These are phyloP conservation scores for Pseudodiploospora longispora DNA, from an alignment of 2,329 filamentous ascomycete genomes.

Conservation along the genomic window DNA sequence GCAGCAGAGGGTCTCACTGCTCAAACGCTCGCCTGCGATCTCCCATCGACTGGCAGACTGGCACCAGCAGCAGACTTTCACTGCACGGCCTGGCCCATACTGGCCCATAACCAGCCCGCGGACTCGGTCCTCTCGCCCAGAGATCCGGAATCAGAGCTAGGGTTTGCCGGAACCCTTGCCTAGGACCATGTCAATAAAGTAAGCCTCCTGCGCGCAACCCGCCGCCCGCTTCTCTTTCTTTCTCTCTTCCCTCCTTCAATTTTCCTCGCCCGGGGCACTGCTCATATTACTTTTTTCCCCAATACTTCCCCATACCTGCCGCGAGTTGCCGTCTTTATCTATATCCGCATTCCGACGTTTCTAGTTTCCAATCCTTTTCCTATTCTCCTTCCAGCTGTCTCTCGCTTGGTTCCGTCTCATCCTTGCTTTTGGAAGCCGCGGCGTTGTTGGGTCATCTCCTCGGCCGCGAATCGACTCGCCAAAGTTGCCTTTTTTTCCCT, in stretches of 20 bases:
- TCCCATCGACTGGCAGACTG: background rate
- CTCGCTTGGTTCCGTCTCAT: slow-evolving; percentile 1
- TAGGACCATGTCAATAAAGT: slow-evolving; percentile 48
- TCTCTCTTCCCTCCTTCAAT: slow-evolving; percentile 8
- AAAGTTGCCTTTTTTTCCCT: background rate
- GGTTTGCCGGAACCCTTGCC: slow-evolving; percentile 26
- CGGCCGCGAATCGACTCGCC: too few species aligned
- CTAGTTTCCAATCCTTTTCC: slow-evolving; percentile 10
- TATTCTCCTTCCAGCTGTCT: slow-evolving; percentile 4
- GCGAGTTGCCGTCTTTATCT: slow-evolving; percentile 1
- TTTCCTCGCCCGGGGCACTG: background rate
- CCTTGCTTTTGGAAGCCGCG: slow-evolving; percentile 1
- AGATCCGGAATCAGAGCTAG: slow-evolving; percentile 19
- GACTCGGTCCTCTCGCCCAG: slow-evolving; percentile 7
- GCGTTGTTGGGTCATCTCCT: background rate
- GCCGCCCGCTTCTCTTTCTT: slow-evolving; percentile 1
- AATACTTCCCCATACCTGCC: slow-evolving; percentile 11
- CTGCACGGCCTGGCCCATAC: slow-evolving; percentile 7
- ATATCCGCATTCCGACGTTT: slow-evolving; percentile 4
- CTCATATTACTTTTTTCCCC: slow-evolving; percentile 13
- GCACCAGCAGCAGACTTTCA: background rate
- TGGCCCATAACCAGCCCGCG: background rate
- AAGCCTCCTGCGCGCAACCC: slow-evolving; percentile 24
- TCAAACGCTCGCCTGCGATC: slow-evolving; percentile 3
- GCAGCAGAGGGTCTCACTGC: background rate